Conservation (phyloP, 2,329 filamentous ascomycete genomes). For the Colletotrichum agaves region DNA sequence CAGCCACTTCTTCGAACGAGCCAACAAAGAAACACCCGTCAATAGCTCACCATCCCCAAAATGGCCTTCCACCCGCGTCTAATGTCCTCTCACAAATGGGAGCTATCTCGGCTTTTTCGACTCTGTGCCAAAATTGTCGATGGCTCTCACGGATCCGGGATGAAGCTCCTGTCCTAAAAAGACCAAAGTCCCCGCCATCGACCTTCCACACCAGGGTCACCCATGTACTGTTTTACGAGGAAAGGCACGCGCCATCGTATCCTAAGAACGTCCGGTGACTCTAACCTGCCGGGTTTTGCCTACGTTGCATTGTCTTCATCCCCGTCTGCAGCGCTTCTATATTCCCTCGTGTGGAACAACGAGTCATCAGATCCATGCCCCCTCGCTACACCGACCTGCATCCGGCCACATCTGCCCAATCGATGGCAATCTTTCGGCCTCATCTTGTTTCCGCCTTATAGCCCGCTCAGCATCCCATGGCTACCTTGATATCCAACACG, state of each 20-base stretch:
- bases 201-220: background rate
- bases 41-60: background rate
- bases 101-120: background rate
- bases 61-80: background rate
- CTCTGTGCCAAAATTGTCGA: too few relatives aligned
- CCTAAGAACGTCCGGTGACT: slow-evolving; percentile 6
- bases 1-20: background rate
- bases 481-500: slow-evolving; percentile 65
- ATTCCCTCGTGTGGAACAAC: background rate
- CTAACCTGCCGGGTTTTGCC: slow-evolving; percentile 6
- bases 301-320: slow-evolving; percentile 1
- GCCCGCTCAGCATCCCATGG: slow-evolving; percentile 51
- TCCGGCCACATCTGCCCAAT: background rate
- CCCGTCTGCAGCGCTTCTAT: slow-evolving; percentile 9
- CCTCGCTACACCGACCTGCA: background rate
- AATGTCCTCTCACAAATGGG: background rate
- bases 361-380: background rate
- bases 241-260: background rate
- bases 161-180: background rate
- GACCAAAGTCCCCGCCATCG: background rate
- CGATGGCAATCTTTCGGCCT: background rate
- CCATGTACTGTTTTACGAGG: background rate
- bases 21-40: background rate
- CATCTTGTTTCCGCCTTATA: background rate
- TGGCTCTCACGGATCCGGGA: too few relatives aligned